Evolutionary conservation across 1,284 basidiomycete species (phyloP).

Genomic region (Macrocybe sp.): DNA sequence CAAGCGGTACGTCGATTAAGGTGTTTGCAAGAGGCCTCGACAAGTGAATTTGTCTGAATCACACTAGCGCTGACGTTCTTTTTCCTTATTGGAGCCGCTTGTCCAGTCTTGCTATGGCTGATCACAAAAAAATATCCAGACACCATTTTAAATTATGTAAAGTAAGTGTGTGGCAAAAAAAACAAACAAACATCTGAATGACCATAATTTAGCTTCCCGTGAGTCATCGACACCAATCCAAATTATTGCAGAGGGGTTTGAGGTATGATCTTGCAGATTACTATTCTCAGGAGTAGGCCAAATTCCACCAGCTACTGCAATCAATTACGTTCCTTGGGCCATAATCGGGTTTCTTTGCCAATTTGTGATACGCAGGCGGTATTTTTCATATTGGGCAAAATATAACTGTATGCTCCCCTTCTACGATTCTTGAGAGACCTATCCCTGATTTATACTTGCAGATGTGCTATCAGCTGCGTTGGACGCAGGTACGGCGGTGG

Average conservation of each 20-base stretch:
- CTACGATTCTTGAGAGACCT: not conserved
- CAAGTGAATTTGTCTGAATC: not conserved
- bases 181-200: too few species aligned
- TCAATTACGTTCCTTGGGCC: constrained; percentile 57
- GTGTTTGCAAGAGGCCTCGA: too few species aligned
- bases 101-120: constrained; percentile 41
- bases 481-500: constrained; percentile 45
- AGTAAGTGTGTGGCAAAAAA: constrained; percentile 26
- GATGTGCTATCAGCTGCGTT: constrained; percentile 48
- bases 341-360: constrained; percentile 56
- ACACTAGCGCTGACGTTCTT: constrained; percentile 36
- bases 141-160: constrained; percentile 39
- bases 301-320: constrained; percentile 54
- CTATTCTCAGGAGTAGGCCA: constrained; percentile 47
- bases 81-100: constrained; percentile 48
- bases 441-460: constrained; percentile 15
- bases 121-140: constrained; percentile 38
- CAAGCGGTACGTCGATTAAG: too few species aligned
- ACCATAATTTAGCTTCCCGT: constrained; percentile 31
- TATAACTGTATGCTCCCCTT: constrained; percentile 42
- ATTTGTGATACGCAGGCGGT: constrained; percentile 39
- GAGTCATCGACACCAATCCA: not conserved
- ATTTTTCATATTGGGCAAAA: constrained; percentile 57
- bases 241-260: too few species aligned
- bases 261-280: constrained; percentile 23